These are phyloP conservation scores for Leccinum huronense DNA, from an alignment of 1,284 basidiomycete species.

Conservation along the genomic window DNA sequence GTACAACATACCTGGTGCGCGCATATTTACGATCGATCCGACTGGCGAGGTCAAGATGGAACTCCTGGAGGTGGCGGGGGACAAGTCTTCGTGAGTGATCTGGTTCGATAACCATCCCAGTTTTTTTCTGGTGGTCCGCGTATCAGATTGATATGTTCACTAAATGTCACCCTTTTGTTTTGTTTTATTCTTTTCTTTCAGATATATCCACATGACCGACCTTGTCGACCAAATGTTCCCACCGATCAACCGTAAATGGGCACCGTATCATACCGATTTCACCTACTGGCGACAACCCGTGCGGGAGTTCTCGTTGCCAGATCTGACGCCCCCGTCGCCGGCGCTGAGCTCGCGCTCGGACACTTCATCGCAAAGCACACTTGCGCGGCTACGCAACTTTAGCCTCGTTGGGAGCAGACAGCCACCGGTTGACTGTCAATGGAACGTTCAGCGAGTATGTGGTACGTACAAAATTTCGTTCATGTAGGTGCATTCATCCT, in stretches of 20 bases:
- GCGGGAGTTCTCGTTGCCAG: conserved; percentile 79
- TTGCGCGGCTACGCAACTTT: conserved; percentile 82
- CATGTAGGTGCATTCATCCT: background rate
- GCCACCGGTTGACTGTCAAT: conserved; percentile 63
- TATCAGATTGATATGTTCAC: conserved; percentile 1
- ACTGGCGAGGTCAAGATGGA: conserved; percentile 98
- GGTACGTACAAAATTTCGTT: conserved; percentile 37
- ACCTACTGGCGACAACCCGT: conserved; percentile 92
- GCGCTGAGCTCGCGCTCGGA: conserved; percentile 91
- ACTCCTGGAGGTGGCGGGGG: conserved; percentile 90
- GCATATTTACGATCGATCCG: conserved; percentile 98
- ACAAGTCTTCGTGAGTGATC: conserved; percentile 84
- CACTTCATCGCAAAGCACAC: conserved; percentile 65
- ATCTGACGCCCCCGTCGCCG: conserved; percentile 88
- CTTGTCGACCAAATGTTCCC: conserved; percentile 99
- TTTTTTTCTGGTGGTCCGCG: no score
- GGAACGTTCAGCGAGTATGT: conserved; percentile 85
- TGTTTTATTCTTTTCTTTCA: conserved; percentile 35
- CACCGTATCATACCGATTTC: conserved; percentile 93
- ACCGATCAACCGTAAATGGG: conserved; percentile 85
- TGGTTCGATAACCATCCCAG: background rate
- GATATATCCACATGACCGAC: conserved; percentile 97
- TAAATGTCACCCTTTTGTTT: background rate
- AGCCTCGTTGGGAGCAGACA: conserved; percentile 62
- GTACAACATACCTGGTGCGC: conserved; percentile 91